Base-by-base conservation (phyloP, 2,329 filamentous ascomycete species). In the Cyphellophora attinorum region DNA sequence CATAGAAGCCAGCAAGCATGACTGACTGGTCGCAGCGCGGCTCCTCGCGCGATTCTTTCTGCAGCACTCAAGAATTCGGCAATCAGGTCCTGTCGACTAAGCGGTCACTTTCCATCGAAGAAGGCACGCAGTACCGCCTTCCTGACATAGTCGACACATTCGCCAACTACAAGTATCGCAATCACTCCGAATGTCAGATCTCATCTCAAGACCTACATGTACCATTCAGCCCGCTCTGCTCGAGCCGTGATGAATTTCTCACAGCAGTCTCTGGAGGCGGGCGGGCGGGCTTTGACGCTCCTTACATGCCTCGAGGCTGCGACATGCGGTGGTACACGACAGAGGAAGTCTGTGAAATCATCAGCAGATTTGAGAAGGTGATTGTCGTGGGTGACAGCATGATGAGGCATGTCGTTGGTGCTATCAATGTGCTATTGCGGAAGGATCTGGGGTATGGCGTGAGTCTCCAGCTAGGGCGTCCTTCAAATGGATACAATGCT, bases 241-340 rank as follows among this genome's bases (percentile, higher is more conserved):
- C 31, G 2, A 50, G 56, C 34, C 52, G 58, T 19, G 36, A 38
- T 11, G 54, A 55, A 4, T 55, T 67, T 50, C 46, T 68, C 2
- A 49, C 43, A 11, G 61, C 61, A 15, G 60, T 63, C 54, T 60
- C 60, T 4, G 57, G 54, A 4, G 64, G 64, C 6, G 65, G 65
- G 5, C 56, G 64, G 2, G 59, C 65, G 34, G 64, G 64, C 2
- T 51, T 55, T 27, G 60, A 68, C 44, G 56, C 62, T 14, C 62
- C 62, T 1, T 68, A 63, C 41, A 55, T 62, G 44, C 60, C 64
- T 29, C 53, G 60, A 25, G 58, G 50, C 12, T 69, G 65, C 33
- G 63, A 66, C 37, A 65, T 68, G 60, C 53, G 55, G 10, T 69
- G 63, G 65, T 66, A 62, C 39, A 57, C 51, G 5, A 66, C 64